Evolutionary conservation across 2,329 filamentous ascomycete genomes (phyloP), one percentile per base, ranked within the genome.

Genomic region (Trichoderma sp.): DNA sequence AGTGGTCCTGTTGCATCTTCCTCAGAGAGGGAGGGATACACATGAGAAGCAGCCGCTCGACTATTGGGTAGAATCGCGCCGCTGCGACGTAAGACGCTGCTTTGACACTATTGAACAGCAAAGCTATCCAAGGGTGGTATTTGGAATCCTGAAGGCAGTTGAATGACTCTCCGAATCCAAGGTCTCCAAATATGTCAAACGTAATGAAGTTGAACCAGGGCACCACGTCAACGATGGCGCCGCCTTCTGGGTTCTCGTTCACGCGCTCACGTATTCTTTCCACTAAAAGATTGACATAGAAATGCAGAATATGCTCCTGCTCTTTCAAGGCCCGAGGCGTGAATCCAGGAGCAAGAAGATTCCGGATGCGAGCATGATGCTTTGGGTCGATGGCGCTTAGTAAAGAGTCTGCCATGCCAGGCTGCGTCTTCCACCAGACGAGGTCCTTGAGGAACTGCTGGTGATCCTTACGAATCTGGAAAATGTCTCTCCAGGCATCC

Each of bases 181-280:
- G 56, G 10, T 72, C 70, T 4, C 71, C 71, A n/a, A 73, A 68
- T 0, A 73, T 60, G n/a, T 77, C 76, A 48, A 77, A 77, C 0
- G 76, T 75, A 1, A 72, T 71, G 50, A 68, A 75, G 63, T 75
- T 74, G 68, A 74, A 76, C 76, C 72, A 78, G 29, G 50, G 50
- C 25, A 63, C 57, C 19, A 67, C 53, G 37, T 72, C 69, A n/a
- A 73, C 69, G 1, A 68, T 57, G 0, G 70, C 67, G 22, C 58
- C 70, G 19, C 69, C 67, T 22, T 68, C 64, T 39, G 70, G 70
- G 6, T n/a, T 42, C 22, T 37, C 48, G 25, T 17, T 22, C 19
- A 48, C 52, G 29, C 17, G 45, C 32, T 75, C 70, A 42, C 56
- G 45, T 29, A 75, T 27, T 6, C 72, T 37, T 10, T 73, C 68